A percentile compares a stretch with the other conserved stretches of the same genome.
phyloP scores from a whole-genome alignment of 148 eudicot species.

The Chenopodium berlandieri region DNA sequence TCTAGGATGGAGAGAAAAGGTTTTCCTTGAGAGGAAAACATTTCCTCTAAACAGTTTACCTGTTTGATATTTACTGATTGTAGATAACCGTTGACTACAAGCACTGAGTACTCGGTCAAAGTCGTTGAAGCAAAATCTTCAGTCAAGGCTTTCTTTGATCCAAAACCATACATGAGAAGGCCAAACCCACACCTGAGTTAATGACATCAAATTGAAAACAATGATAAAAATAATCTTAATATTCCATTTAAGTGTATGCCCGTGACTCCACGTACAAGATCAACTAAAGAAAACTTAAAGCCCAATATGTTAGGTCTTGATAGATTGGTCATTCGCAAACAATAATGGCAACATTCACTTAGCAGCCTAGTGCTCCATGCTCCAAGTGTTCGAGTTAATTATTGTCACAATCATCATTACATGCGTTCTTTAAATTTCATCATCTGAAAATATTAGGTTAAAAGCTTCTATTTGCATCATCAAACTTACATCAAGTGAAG shows the following conservation, averaged over 20 bases:
- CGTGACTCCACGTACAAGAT: background rate
- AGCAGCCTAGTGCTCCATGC: background rate
- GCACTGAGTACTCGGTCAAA: constrained; percentile 61
- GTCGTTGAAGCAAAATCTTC: constrained; percentile 91
- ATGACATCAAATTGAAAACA: background rate
- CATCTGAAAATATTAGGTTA: background rate
- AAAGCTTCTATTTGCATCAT: background rate
- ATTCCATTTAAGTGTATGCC: background rate
- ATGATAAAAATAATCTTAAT: constrained; percentile 1
- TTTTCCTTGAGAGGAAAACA: background rate
- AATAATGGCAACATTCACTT: background rate
- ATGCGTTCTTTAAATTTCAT: background rate
- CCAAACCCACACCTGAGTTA: constrained; percentile 74
- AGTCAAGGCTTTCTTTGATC: constrained; percentile 82
- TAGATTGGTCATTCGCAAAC: background rate
- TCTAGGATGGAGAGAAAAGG: background rate
- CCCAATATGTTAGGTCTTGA: too few species aligned
- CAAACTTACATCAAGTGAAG: background rate
- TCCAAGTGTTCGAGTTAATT: background rate
- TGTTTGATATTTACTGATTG: constrained; percentile 90
- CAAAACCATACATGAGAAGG: constrained; percentile 96
- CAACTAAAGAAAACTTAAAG: background rate
- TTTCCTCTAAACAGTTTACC: constrained; percentile 34
- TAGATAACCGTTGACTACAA: constrained; percentile 89
- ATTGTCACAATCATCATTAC: background rate